Conservation (phyloP, 345 rosid species). For the Ceriops tagal region DNA sequence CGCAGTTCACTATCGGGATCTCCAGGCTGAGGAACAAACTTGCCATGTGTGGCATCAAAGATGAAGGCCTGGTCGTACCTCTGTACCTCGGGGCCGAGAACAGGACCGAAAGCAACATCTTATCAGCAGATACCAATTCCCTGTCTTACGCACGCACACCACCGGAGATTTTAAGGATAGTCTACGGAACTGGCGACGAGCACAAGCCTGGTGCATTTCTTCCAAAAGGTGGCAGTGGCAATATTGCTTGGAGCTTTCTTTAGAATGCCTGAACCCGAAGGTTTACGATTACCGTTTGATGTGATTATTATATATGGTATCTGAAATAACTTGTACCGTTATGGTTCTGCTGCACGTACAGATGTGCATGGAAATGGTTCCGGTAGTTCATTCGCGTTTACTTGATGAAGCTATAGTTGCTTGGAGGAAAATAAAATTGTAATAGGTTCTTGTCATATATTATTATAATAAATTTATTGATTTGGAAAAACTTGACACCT, state of each 20-base stretch:
- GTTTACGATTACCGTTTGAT: no score
- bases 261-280: background rate
- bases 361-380: no score
- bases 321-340: no score
- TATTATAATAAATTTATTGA: no score
- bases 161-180: constrained; percentile 34
- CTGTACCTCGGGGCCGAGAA: constrained; percentile 36
- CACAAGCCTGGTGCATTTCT: background rate
- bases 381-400: no score
- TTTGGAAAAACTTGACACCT: no score
- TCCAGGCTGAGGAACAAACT: constrained; percentile 39
- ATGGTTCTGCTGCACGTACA: no score
- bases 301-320: no score
- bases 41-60: constrained; percentile 45
- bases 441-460: no score
- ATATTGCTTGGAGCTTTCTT: constrained; percentile 23
- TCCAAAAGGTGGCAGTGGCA: constrained; percentile 38
- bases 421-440: no score
- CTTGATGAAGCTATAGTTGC: no score
- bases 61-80: constrained; percentile 51
- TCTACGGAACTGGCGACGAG: constrained; percentile 34
- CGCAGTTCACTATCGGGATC: constrained; percentile 29
- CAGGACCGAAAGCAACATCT: constrained; percentile 30
- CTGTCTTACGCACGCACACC: constrained; percentile 35
- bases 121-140: constrained; percentile 32